Evolutionary conservation across 1,284 basidiomycete species (phyloP), one percentile per base, ranked within the genome.

Genomic region (Pseudozyma flocculosa): DNA sequence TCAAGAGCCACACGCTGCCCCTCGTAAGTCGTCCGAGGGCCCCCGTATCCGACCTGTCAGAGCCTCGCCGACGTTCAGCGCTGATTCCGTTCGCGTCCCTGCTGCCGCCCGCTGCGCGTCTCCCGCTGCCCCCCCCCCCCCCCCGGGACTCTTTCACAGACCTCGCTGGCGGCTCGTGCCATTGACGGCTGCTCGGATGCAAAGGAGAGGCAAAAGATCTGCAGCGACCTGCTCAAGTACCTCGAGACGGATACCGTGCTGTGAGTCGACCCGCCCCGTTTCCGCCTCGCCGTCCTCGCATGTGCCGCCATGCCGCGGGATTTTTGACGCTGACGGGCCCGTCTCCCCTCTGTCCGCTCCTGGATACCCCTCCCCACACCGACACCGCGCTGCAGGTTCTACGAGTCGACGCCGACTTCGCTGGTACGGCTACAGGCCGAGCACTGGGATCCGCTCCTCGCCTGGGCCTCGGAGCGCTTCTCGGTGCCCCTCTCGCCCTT

Each of bases 211-310:
- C 75, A 79, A n/a, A 83, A 87, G 48, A 88, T 94, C 24, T 83
- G 85, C 29, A 82, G 83, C n/a, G 83, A 86, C 19, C 79, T 98
- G 41, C 78, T 96, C 45, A 85, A 86, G 61, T 98, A 97, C 79
- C 80, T 98, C 32, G 88, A 96, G 66, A 97, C 94, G 2, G 95
- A 99, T 77, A 93, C 95, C 0, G 86, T 98, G 55, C 92, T 90
- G 92, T 92, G 65, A 52, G 83, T 58, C 62, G 36, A 29, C 44
- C 0, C 8, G 11, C 45, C 38, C 8, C 32, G 22, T 23, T n/a
- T n/a, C n/a, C n/a, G n/a, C n/a, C n/a, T n/a, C n/a, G 23, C 29
- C 39, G 21, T 38, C 2, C 41, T 14, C 7, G 17, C 3, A 71
- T n/a, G n/a, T n/a, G n/a, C n/a, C n/a, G n/a, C n/a, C n/a, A n/a